Evolutionary conservation across 768 basidiomycete species (phyloP).

Genomic region (Boletus rubescentipes): DNA sequence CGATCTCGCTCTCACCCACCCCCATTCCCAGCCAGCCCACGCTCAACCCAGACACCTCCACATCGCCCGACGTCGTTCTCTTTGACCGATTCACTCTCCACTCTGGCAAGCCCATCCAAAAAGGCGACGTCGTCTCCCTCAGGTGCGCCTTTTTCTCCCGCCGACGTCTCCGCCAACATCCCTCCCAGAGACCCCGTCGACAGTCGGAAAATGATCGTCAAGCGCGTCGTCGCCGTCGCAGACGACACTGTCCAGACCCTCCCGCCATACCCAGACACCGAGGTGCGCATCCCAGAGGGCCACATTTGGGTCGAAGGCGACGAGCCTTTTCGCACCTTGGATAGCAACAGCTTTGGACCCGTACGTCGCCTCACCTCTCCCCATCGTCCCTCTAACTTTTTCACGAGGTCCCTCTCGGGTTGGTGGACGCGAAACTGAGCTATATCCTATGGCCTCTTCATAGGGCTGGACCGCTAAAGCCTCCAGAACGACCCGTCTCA

Average conservation of each 20-base stretch:
- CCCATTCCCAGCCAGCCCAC: slow-evolving; percentile 53
- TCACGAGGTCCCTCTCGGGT: slow-evolving; percentile 41
- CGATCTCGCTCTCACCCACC: neutral
- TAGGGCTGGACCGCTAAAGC: slow-evolving; percentile 41
- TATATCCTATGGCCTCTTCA: slow-evolving; percentile 52
- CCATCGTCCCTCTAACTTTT: neutral
- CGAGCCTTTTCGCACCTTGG: slow-evolving; percentile 47
- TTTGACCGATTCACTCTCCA: slow-evolving; percentile 54
- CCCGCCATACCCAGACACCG: slow-evolving; percentile 60
- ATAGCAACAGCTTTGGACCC: slow-evolving; percentile 73
- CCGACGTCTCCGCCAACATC: neutral
- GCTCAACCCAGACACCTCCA: slow-evolving; percentile 69
- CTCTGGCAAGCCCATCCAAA: slow-evolving; percentile 36
- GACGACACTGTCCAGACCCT: slow-evolving; percentile 65
- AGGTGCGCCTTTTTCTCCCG: slow-evolving; percentile 35
- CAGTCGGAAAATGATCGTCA: slow-evolving; percentile 53
- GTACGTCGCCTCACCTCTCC: slow-evolving; percentile 37
- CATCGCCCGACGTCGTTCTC: slow-evolving; percentile 58
- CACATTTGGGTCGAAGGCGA: slow-evolving; percentile 73
- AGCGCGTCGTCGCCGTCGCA: slow-evolving; percentile 62
- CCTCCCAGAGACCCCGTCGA: slow-evolving; percentile 58
- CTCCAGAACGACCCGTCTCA: slow-evolving; percentile 20
- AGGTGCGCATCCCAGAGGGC: slow-evolving; percentile 56
- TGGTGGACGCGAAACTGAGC: slow-evolving; percentile 51
- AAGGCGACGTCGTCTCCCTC: slow-evolving; percentile 68